Base-by-base conservation (phyloP, 1,139 yeast genomes). In the Nematodospora anomalae region DNA sequence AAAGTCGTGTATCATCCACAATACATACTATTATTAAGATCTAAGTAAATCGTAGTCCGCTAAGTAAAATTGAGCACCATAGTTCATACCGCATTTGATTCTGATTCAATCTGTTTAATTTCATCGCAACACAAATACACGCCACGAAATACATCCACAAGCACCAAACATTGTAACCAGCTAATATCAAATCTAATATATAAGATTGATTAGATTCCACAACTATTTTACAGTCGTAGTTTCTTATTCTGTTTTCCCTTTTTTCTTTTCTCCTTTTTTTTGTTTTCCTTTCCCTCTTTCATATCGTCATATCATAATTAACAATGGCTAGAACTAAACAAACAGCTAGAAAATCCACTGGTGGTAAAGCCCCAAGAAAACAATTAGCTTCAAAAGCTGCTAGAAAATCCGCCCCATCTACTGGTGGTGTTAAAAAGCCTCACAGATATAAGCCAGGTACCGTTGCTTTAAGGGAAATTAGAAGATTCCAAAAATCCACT, bases 381-480 rank as follows among this genome's bases (percentile, higher is more conserved):
- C 97, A 89, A 76, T 81, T 90, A 64, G 97, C 97, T 62, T 89
- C 97, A 55, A 90, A 90, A 85, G 97, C 97, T 60, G 97, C 97
- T 57, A 85, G 97, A 82, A 90, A 90, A 76, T 89, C 97, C 42
- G 97, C 97, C 44, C 92, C 95, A 76, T 79, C 96, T 51, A 82
- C 96, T 52, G 97, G 97, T 69, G 97, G 97, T 83, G 97, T 90
- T 68, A 90, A 90, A 90, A 90, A 90, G 80, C 97, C 97, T 56
- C 97, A 90, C 88, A 88, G 97, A 86, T 90, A 89, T 79, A 90
- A 89, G 92, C 97, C 97, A 71, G 97, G 97, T 89, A 90, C 97
- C 64, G 97, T 90, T 64, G 97, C 97, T 60, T 85, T 90, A 67
- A 90, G 97, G 85, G 97, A 90, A 79, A 90, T 90, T 65, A 88